These are phyloP conservation scores for Triglochin maritima DNA, from an alignment of 106 monocot species.

Conservation along the genomic window DNA sequence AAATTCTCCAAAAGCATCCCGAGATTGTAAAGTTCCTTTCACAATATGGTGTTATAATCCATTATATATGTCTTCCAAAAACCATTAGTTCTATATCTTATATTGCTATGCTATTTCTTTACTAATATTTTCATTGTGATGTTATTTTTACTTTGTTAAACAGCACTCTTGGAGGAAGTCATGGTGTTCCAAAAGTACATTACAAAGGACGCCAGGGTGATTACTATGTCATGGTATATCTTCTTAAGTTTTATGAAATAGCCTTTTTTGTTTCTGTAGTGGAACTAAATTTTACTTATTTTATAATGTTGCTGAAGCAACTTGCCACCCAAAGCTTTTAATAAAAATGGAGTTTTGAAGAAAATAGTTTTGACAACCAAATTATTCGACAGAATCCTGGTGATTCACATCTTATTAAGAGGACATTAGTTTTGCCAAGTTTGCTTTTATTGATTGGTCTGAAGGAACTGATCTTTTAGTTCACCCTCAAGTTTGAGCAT, in stretches of 20 bases:
- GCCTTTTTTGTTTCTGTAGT: neutral
- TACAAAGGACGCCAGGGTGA: slow-evolving; percentile 67
- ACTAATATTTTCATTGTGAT: neutral
- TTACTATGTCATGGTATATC: slow-evolving; percentile 48
- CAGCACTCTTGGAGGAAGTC: slow-evolving; percentile 52
- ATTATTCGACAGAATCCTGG: too few relatives aligned
- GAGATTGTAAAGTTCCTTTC: neutral
- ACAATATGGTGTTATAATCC: neutral
- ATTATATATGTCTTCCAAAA: neutral
- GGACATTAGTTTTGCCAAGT: too few relatives aligned
- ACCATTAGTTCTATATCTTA: neutral
- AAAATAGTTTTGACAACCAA: too few relatives aligned
- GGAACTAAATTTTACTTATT: neutral
- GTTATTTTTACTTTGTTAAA: neutral
- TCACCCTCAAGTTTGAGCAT: too few relatives aligned
- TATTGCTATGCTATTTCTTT: neutral
- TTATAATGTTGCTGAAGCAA: neutral
- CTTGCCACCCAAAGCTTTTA: neutral
- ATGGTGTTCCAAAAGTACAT: slow-evolving; percentile 62
- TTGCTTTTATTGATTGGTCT: too few relatives aligned
- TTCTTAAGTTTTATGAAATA: slow-evolving; percentile 1
- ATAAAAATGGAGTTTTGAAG: too few relatives aligned
- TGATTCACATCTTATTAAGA: too few relatives aligned
- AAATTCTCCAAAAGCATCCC: neutral
- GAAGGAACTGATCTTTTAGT: too few relatives aligned